Conservation (phyloP, 1,139 yeast genomes). For the Ogataea hybrid region DNA sequence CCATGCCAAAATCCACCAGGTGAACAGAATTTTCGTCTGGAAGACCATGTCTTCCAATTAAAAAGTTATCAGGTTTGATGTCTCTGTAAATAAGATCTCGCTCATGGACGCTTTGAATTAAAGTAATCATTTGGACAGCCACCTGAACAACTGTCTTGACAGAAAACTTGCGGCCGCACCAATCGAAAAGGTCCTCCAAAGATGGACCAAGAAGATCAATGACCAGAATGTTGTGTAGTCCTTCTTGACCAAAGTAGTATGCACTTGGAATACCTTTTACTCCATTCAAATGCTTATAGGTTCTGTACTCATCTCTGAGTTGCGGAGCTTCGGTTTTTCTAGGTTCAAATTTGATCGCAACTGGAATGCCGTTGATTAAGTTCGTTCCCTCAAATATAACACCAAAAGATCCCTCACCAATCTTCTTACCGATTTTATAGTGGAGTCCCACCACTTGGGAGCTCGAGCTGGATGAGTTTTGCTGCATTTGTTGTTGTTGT, state of each 20-base stretch:
- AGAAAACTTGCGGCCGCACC: constrained; percentile 75
- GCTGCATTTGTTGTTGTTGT: constrained; percentile 14
- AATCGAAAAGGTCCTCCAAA: constrained; percentile 73
- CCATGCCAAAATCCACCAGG: constrained; percentile 93
- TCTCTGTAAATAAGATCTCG: constrained; percentile 73
- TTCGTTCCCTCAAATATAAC: constrained; percentile 80
- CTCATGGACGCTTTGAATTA: constrained; percentile 66
- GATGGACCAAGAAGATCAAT: constrained; percentile 77
- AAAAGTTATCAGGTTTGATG: constrained; percentile 73
- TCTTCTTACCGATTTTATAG: constrained; percentile 77
- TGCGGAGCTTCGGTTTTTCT: constrained; percentile 81
- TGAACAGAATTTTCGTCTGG: constrained; percentile 66
- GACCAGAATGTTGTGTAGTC: constrained; percentile 70
- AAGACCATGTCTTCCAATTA: constrained; percentile 68
- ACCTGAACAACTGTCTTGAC: constrained; percentile 71
- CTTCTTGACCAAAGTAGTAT: constrained; percentile 79
- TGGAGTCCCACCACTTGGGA: constrained; percentile 73
- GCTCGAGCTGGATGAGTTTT: constrained; percentile 19
- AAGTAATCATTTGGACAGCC: constrained; percentile 70
- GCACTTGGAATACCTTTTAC: constrained; percentile 69
- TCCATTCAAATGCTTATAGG: constrained; percentile 64
- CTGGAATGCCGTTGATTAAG: constrained; percentile 69
- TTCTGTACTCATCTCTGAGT: constrained; percentile 71
- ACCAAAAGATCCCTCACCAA: constrained; percentile 86
- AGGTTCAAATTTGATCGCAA: constrained; percentile 80